phyloP scores from a whole-genome alignment of 306 rosid genomes.

The Argentina anserina region DNA sequence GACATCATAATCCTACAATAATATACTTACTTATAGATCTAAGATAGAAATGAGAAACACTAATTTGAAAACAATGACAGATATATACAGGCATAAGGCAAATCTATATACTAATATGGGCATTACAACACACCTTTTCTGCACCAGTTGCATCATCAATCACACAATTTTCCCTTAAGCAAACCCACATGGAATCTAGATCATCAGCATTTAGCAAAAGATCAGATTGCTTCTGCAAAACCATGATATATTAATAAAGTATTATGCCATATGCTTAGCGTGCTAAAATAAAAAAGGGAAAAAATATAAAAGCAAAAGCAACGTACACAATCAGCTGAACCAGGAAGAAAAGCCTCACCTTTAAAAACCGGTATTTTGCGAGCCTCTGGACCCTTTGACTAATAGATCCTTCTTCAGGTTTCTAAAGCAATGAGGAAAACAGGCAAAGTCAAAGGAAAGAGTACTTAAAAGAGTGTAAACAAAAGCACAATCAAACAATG shows the following conservation, averaged over 20 bases:
- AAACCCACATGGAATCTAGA: slow-evolving; percentile 97
- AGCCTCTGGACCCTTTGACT: slow-evolving; percentile 91
- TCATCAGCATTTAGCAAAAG: slow-evolving; percentile 97
- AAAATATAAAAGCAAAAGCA: background rate
- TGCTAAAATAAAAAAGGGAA: background rate
- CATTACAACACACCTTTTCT: slow-evolving; percentile 64
- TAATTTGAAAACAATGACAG: background rate
- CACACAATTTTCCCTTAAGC: slow-evolving; percentile 96
- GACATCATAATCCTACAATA: background rate
- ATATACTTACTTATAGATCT: background rate
- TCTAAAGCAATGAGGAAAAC: slow-evolving; percentile 44
- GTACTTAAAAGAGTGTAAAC: background rate
- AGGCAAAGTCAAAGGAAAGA: slow-evolving; percentile 10
- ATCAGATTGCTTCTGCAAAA: slow-evolving; percentile 91
- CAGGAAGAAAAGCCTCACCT: slow-evolving; percentile 39
- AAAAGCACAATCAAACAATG: background rate
- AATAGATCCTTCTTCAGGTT: slow-evolving; percentile 99
- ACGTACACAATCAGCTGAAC: slow-evolving; percentile 5
- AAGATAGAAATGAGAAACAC: background rate
- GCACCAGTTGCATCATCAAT: slow-evolving; percentile 98
- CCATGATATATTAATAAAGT: slow-evolving; percentile 20
- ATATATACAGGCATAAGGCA: background rate
- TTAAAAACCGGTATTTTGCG: slow-evolving; percentile 85
- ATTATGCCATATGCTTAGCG: slow-evolving; percentile 16
- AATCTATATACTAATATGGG: slow-evolving; percentile 10